Conservation (phyloP, 2,329 filamentous ascomycete genomes). For the Leptographium lundbergii region DNA sequence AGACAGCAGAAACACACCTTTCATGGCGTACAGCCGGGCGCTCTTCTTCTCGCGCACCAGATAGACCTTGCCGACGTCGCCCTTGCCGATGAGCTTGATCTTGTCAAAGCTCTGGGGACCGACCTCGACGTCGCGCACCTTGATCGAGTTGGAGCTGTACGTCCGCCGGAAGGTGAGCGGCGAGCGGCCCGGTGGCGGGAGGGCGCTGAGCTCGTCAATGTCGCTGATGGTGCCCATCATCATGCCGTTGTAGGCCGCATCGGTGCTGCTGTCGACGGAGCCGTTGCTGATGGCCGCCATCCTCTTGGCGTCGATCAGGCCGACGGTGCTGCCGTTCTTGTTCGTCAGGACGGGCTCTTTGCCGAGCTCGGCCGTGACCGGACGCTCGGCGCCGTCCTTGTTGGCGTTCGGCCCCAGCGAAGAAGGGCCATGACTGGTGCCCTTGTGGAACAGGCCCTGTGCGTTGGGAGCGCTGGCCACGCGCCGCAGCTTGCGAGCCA, state of each 20-base stretch:
- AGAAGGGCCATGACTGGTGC: conserved; percentile 24
- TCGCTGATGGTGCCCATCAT: conserved; percentile 23
- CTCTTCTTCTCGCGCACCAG: conserved; percentile 97
- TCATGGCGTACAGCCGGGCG: conserved; percentile 91
- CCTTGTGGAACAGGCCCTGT: conserved; percentile 69
- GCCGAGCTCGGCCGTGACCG: conserved; percentile 72
- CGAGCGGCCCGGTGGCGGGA: conserved; percentile 56
- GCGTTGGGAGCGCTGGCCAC: conserved; percentile 96
- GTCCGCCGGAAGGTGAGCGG: conserved; percentile 77
- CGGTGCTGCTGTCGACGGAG: conserved; percentile 18
- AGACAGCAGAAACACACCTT: conserved; percentile 47
- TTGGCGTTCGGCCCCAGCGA: neutral
- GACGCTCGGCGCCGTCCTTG: conserved; percentile 43
- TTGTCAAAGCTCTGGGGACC: conserved; percentile 95
- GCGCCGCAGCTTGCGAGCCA: conserved; percentile 81
- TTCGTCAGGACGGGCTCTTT: conserved; percentile 63
- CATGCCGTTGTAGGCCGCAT: conserved; percentile 16
- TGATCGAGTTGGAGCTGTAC: conserved; percentile 98
- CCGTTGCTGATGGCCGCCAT: conserved; percentile 13
- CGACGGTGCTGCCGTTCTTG: conserved; percentile 34
- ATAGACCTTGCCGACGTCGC: conserved; percentile 97
- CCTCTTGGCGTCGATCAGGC: conserved; percentile 30
- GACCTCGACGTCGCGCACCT: conserved; percentile 93
- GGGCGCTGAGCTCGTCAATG: conserved; percentile 42
- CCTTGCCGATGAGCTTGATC: conserved; percentile 98